phyloP scores from a whole-genome alignment of 441 rosid species.

The Erysimum cheiri region DNA sequence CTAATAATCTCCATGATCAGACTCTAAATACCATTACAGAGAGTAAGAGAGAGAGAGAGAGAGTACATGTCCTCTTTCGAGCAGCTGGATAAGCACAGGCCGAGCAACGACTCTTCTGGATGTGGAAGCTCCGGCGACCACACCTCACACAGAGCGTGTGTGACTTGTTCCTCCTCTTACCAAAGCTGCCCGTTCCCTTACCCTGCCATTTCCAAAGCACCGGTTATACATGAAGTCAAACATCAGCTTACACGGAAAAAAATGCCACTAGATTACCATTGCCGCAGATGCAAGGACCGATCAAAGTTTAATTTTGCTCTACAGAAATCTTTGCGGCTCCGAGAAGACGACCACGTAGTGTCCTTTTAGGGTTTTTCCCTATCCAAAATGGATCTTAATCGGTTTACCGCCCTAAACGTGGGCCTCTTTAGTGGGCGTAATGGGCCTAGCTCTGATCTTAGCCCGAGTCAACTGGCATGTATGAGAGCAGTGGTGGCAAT shows the following conservation, averaged over 20 bases:
- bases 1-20: background rate
- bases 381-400: background rate
- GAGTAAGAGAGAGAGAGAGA: background rate
- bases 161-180: slow-evolving; percentile 64
- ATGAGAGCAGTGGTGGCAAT: background rate
- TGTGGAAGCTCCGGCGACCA: slow-evolving; percentile 65
- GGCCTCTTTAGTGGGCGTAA: background rate
- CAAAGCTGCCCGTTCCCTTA: slow-evolving; percentile 62
- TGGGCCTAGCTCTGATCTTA: slow-evolving; percentile 2
- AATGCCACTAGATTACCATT: slow-evolving; percentile 33
- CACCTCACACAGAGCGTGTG: slow-evolving; percentile 65
- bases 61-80: slow-evolving; percentile 56
- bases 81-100: slow-evolving; percentile 61
- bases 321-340: slow-evolving; percentile 13
- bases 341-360: background rate
- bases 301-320: slow-evolving; percentile 6
- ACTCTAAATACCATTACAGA: background rate
- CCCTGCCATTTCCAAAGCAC: slow-evolving; percentile 45
- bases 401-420: background rate
- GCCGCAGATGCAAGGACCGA: slow-evolving; percentile 33
- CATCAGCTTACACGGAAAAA: background rate
- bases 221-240: background rate
- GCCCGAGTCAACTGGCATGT: slow-evolving; percentile 3
- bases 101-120: slow-evolving; percentile 64
- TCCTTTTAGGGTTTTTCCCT: slow-evolving; percentile 17